Evolutionary conservation across 1,284 basidiomycete genomes (phyloP), one percentile per base, ranked within the genome.

Genomic region (Tylopilus sp.): DNA sequence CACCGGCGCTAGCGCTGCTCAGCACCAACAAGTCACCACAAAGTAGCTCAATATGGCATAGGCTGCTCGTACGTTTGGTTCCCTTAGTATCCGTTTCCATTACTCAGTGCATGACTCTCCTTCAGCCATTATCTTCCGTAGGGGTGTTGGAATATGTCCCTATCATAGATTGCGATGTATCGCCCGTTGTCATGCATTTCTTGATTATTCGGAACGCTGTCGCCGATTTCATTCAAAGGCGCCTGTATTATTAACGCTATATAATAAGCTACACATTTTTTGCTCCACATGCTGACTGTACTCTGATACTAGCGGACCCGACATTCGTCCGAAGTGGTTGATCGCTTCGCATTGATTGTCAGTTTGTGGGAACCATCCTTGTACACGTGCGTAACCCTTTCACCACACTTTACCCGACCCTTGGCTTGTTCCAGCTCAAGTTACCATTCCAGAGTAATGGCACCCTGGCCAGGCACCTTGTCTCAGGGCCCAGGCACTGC

Each of bases 1-100:
- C 23, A 91, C 89, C 0, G 86, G 86, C 25, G 87, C 78, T 36
- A 70, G 71, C 41, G 67, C 66, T 43, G 53, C 65, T 49, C 65
- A 67, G 23, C 64, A 63, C 39, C 61, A 60, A 40, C 61, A 65
- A 40, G 31, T 35, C 13, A 30, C 55, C 9, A 28, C 59, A 4
- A 64, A 66, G 36, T 63, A 49, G 52, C 15, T n/a, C 6, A 9
- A 33, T 28, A 29, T 21, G 2, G 15, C 12, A 4, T 15, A 23
- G 29, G 21, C 21, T 18, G 15, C 39, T 11, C 16, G 58, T 63
- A 26, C 8, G 48, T 46, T 40, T 29, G 21, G n/a, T 23, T 23
- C 13, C 6, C 26, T 18, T 9, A 9, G 12, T 11, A 10, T 41
- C 25, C 1, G 9, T 29, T 33, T 23, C 30, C 23, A 41, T 12